Percentiles rank a stretch among this genome's conserved stretches.
These are phyloP conservation scores for Hirschfeldia incana DNA, from an alignment of 345 rosid species.

Conservation along the genomic window DNA sequence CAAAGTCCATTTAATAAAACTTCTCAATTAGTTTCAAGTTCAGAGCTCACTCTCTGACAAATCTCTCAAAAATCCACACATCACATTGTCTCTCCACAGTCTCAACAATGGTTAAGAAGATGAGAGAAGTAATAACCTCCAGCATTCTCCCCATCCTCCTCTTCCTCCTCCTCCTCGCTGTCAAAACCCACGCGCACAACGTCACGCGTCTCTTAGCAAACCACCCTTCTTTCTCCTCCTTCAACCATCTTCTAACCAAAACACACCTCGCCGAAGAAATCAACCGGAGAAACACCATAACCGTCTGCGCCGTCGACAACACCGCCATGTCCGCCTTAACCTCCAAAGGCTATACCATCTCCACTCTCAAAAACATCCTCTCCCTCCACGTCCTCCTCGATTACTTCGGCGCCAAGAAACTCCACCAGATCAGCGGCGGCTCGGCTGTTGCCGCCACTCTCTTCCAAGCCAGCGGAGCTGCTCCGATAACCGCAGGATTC, in stretches of 20 bases:
- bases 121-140: conserved; percentile 9
- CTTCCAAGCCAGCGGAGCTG: conserved; percentile 86
- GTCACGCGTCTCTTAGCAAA: conserved; percentile 64
- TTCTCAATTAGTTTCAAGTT: neutral
- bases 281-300: conserved; percentile 79
- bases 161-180: conserved; percentile 36
- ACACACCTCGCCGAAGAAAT: conserved; percentile 90
- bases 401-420: conserved; percentile 86
- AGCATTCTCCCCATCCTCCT: conserved; percentile 31
- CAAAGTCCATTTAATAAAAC: conserved; percentile 25
- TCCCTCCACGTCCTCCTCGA: conserved; percentile 90
- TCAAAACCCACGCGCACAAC: conserved; percentile 59
- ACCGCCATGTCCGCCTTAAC: conserved; percentile 68
- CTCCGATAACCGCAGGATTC: conserved; percentile 80
- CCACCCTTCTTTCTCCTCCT: conserved; percentile 78
- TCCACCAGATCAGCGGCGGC: conserved; percentile 87
- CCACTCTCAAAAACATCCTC: conserved; percentile 77
- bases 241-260: conserved; percentile 73
- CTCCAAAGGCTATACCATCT: conserved; percentile 56
- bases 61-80: neutral
- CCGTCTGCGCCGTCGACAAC: conserved; percentile 82
- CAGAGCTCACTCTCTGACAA: conserved; percentile 7
- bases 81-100: neutral
- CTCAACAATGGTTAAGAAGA: conserved; percentile 37
- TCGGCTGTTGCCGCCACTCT: conserved; percentile 88